These are phyloP conservation scores for Boletales sp. DNA, from an alignment of 768 basidiomycete genomes.

Conservation along the genomic window DNA sequence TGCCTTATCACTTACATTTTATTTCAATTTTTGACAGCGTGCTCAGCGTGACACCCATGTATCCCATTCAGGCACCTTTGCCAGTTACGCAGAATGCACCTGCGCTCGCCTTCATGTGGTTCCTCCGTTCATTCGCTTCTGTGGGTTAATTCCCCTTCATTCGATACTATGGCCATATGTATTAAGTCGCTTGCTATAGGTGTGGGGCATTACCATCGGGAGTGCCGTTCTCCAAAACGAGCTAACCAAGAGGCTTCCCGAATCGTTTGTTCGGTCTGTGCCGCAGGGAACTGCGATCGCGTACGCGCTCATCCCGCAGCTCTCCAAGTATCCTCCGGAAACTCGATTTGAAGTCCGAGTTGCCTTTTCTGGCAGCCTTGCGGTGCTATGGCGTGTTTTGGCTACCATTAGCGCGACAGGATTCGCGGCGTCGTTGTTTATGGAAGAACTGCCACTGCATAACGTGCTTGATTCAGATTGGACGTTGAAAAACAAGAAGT, in stretches of 20 bases:
- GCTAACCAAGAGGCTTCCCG: conserved; percentile 40
- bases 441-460: conserved; percentile 4
- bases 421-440: conserved; percentile 5
- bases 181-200: conserved; percentile 21
- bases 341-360: conserved; percentile 33
- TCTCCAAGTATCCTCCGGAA: conserved; percentile 32
- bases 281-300: conserved; percentile 39
- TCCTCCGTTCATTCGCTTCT: conserved; percentile 34
- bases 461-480: conserved; percentile 4
- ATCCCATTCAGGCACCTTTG: conserved; percentile 47
- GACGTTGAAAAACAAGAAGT: not conserved
- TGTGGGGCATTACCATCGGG: conserved; percentile 49
- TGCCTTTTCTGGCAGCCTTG: conserved; percentile 41
- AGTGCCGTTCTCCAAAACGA: conserved; percentile 49
- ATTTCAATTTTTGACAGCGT: not conserved
- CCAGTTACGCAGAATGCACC: conserved; percentile 37
- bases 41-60: conserved; percentile 27
- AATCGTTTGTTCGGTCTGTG: conserved; percentile 32
- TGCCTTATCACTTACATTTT: not conserved
- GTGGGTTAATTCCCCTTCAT: conserved; percentile 16
- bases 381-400: conserved; percentile 40
- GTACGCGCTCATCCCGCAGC: conserved; percentile 44
- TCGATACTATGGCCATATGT: too few species aligned
- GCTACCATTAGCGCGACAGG: conserved; percentile 27
- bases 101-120: conserved; percentile 43